Conservation (phyloP, 768 basidiomycete species). For the Leccinum ochraceum region DNA sequence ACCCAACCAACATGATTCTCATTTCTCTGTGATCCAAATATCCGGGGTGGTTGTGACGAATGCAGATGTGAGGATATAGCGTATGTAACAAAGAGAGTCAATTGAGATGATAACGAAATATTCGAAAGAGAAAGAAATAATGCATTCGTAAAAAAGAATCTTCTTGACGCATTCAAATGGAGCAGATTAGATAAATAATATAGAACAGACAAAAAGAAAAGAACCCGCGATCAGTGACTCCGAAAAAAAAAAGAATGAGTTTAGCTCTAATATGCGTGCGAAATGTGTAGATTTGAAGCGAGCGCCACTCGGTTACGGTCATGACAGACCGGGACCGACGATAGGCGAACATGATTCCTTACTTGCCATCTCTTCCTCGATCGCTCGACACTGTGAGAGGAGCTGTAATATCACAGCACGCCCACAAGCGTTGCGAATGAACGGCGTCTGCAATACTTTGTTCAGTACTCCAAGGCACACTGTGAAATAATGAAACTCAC, state of each 20-base stretch:
- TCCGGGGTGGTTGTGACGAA: neutral
- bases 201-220: too few species aligned
- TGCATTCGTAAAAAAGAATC: too few species aligned
- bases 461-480: slow-evolving; percentile 3
- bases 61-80: slow-evolving; percentile 1
- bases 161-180: too few species aligned
- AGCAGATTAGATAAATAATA: too few species aligned
- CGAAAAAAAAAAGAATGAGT: too few species aligned
- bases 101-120: too few species aligned
- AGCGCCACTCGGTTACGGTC: neutral
- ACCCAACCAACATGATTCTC: neutral
- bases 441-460: slow-evolving; percentile 47
- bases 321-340: neutral
- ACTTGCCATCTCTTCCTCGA: slow-evolving; percentile 49
- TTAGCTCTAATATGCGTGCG: too few species aligned
- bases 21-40: neutral
- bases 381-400: slow-evolving; percentile 63
- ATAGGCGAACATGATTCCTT: slow-evolving; percentile 11
- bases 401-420: slow-evolving; percentile 67
- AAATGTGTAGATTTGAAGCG: too few species aligned
- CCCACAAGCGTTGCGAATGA: slow-evolving; percentile 68
- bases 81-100: too few species aligned
- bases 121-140: too few species aligned
- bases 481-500: slow-evolving; percentile 38
- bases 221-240: too few species aligned